These are phyloP conservation scores for Cercospora sp. DNA, from an alignment of 2,329 filamentous ascomycete species.

Conservation along the genomic window DNA sequence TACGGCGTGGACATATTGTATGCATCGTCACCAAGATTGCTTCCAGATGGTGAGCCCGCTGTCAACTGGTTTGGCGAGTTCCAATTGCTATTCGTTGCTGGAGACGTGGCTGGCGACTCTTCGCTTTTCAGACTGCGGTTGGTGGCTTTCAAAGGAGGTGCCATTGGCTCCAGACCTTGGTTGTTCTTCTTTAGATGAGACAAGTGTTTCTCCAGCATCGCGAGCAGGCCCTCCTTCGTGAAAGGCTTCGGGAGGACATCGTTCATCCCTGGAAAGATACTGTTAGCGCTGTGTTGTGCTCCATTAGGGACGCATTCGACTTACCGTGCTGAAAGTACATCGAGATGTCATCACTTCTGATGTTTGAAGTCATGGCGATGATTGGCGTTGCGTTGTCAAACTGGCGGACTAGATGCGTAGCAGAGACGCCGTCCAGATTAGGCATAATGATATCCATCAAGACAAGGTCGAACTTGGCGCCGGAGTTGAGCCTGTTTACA, in stretches of 20 bases:
- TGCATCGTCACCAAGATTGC: constrained; percentile 45
- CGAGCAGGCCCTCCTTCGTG: constrained; percentile 77
- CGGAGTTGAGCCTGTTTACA: constrained; percentile 75
- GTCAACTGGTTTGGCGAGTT: constrained; percentile 62
- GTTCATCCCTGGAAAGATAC: constrained; percentile 73
- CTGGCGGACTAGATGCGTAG: constrained; percentile 88
- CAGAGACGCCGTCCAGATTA: constrained; percentile 88
- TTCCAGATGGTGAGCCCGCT: constrained; percentile 58
- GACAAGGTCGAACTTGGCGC: constrained; percentile 63
- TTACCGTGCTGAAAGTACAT: constrained; percentile 96
- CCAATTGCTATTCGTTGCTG: constrained; percentile 62
- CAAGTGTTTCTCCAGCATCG: constrained; percentile 83
- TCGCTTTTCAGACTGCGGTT: constrained; percentile 62
- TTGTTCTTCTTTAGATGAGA: constrained; percentile 70
- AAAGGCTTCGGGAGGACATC: constrained; percentile 97
- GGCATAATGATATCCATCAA: constrained; percentile 83
- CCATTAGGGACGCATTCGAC: constrained; percentile 33
- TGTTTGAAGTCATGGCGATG: constrained; percentile 98
- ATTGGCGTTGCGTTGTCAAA: constrained; percentile 81
- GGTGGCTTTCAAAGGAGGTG: constrained; percentile 54
- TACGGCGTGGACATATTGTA: constrained; percentile 49
- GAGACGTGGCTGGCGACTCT: constrained; percentile 62
- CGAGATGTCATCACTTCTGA: constrained; percentile 91
- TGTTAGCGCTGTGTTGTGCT: neutral
- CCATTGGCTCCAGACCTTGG: constrained; percentile 46